Evolutionary conservation across 768 basidiomycete genomes (phyloP), one percentile per base, ranked within the genome.

Genomic region (Phylloporus sp.): DNA sequence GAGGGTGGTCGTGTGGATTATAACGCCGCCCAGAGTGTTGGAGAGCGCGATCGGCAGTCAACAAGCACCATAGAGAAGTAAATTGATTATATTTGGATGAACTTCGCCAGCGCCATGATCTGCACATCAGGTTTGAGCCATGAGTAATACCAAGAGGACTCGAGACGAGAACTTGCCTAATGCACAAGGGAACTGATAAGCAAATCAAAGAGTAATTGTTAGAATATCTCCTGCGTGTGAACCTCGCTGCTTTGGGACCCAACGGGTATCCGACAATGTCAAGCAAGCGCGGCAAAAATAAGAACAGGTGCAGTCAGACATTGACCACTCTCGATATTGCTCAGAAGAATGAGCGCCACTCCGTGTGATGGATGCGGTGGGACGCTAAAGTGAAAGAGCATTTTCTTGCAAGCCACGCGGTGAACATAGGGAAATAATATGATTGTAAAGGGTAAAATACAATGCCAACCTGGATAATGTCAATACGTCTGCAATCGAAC

Each of bases 11-110:
- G 86, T 82, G 83, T 91, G 65, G 68, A 64, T 62, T 57, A 49
- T 66, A 58, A 81, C 84, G 84, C 78, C 80, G 81, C 78, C 84
- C 92, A 94, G 92, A 94, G 92, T 95, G 92, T 94, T 79, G 79
- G 78, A 78, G 90, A 95, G 91, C 92, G 91, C 92, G 63, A 44
- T 22, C 4, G 28, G 23, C 14, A 20, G 6, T 14, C 20, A 55
- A 45, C 23, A 45, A 18, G 21, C 4, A 42, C 6, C 11, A 44
- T 3, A 36, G 13, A 41, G 8, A 38, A 13, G 17, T 3, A 40
- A 36, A 44, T 2, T 29, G 22, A 36, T n/a, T 48, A 3, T 46
- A 46, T 48, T 60, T 15, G 24, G 9, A 46, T 38, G 18, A 7
- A 44, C 39, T 7, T 2, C 5, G 10, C 15, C 29, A 32, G 8